phyloP scores from a whole-genome alignment of 768 basidiomycete species.

The Megacollybia marginata region DNA sequence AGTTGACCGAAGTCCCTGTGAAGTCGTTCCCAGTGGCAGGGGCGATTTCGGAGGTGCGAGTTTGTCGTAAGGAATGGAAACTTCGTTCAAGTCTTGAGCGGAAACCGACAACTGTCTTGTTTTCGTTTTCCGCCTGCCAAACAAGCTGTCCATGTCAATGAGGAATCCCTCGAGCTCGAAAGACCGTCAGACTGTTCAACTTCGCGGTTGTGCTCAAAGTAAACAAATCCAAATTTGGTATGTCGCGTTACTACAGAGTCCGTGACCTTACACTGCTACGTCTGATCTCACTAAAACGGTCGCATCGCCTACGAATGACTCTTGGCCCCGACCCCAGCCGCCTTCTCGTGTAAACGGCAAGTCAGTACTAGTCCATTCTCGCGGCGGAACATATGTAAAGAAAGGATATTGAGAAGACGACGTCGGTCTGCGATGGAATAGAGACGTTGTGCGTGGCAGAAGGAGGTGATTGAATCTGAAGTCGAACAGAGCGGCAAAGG shows the following conservation, averaged over 20 bases:
- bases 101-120: conserved; percentile 58
- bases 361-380: conserved; percentile 20
- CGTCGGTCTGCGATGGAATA: conserved; percentile 28
- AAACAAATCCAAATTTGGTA: no score
- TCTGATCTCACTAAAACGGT: conserved; percentile 3
- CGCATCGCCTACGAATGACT: conserved; percentile 33
- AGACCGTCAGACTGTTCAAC: no score
- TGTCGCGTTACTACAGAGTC: no score
- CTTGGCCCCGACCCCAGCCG: conserved; percentile 32
- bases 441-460: conserved; percentile 41
- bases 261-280: no score
- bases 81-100: conserved; percentile 52
- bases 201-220: no score
- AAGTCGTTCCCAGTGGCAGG: conserved; percentile 45
- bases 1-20: conserved; percentile 44
- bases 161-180: no score
- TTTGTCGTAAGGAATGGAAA: conserved; percentile 69
- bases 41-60: conserved; percentile 54
- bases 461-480: conserved; percentile 54
- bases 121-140: conserved; percentile 57
- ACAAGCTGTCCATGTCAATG: conserved; percentile 52
- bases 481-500: conserved; percentile 48
- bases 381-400: conserved; percentile 26
- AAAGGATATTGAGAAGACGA: conserved; percentile 17
- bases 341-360: conserved; percentile 39